Evolutionary conservation across 495 filamentous ascomycete species (phyloP).

Genomic region (Echria macrotheca): DNA sequence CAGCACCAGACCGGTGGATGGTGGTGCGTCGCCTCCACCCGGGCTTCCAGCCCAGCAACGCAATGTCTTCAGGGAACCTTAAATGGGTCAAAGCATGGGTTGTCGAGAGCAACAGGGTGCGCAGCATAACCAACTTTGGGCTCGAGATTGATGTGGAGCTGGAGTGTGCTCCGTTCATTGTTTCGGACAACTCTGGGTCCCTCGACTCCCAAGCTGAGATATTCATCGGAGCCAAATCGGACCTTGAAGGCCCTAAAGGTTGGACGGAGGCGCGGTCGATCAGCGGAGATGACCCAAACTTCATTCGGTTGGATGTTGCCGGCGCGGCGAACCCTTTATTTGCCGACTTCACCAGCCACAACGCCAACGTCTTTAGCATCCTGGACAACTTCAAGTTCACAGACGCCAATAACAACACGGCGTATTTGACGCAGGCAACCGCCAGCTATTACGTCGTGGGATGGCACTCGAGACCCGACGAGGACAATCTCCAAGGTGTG

Average conservation of each 20-base stretch:
- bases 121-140: constrained; percentile 30
- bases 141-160: constrained; percentile 38
- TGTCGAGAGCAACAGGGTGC: constrained; percentile 41
- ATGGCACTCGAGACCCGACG: constrained; percentile 36
- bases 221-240: constrained; percentile 43
- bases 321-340: constrained; percentile 44
- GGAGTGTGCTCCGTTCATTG: constrained; percentile 46
- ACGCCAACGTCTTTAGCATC: constrained; percentile 46
- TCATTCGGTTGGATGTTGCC: constrained; percentile 30
- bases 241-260: not conserved
- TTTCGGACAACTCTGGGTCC: not conserved
- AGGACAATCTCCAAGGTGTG: constrained; percentile 16
- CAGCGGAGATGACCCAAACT: not conserved
- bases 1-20: constrained; percentile 38
- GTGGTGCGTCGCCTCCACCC: constrained; percentile 32
- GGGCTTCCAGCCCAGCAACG: constrained; percentile 8
- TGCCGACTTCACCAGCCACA: constrained; percentile 45
- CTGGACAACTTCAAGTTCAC: constrained; percentile 43
- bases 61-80: not conserved
- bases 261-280: constrained; percentile 19
- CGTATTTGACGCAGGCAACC: constrained; percentile 26
- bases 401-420: not conserved
- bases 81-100: constrained; percentile 35
- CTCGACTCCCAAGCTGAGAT: constrained; percentile 41
- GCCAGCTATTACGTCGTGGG: constrained; percentile 48